phyloP scores from a whole-genome alignment of 352 stramenopile genomes.

The Phytopythium aichiense region DNA sequence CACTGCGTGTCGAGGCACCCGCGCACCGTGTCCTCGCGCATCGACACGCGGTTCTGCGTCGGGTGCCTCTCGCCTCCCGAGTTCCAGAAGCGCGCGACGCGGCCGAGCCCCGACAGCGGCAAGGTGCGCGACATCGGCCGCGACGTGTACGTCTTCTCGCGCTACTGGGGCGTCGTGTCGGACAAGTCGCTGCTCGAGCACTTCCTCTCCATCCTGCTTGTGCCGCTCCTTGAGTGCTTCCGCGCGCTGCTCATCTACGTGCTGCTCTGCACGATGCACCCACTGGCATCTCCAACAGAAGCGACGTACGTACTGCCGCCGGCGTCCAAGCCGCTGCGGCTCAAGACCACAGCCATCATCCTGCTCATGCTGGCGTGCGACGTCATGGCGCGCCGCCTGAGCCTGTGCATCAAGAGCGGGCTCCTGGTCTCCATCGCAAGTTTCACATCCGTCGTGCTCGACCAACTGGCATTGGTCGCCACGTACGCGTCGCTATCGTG shows the following conservation, averaged over 20 bases:
- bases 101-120: conserved; percentile 20
- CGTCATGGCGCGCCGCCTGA: conserved; percentile 47
- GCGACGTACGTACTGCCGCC: conserved; percentile 7
- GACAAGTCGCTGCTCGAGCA: conserved; percentile 68
- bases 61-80: conserved; percentile 58
- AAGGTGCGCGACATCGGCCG: conserved; percentile 16
- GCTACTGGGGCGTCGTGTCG: conserved; percentile 79
- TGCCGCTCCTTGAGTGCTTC: conserved; percentile 60
- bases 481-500: conserved; percentile 54
- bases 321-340: conserved; percentile 12
- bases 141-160: conserved; percentile 79
- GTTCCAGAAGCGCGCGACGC: conserved; percentile 21
- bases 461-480: conserved; percentile 54
- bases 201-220: conserved; percentile 54
- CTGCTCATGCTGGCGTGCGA: conserved; percentile 55
- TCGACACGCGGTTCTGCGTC: conserved; percentile 50
- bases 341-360: conserved; percentile 41
- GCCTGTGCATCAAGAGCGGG: conserved; percentile 72
- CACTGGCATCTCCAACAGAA: conserved; percentile 10
- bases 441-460: conserved; percentile 63
- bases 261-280: conserved; percentile 53
- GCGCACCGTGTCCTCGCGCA: conserved; percentile 17
- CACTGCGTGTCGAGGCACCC: conserved; percentile 61
- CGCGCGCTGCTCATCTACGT: conserved; percentile 64
- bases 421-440: conserved; percentile 65